Evolutionary conservation across 495 filamentous ascomycete species (phyloP), one percentile per base, ranked within the genome.

Genomic region (Lasiosphaeris hirsuta): DNA sequence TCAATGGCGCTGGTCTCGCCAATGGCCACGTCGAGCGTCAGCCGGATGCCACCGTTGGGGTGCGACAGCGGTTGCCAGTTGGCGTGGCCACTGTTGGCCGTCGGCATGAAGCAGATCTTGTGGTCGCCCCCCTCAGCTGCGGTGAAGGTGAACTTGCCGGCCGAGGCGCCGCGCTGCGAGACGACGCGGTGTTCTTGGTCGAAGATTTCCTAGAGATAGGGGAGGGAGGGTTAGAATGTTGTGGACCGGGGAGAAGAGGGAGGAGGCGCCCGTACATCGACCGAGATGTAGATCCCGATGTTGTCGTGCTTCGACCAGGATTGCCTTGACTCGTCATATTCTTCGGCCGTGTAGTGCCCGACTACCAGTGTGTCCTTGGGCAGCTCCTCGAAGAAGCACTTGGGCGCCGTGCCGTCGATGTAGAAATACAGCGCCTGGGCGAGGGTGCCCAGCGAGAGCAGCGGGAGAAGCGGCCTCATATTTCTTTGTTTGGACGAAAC

Each of bases 171-270:
- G 61, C 87, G 86, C 75, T 96, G 91, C 58, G 85, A 87, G 49
- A 97, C 89, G 45, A 98, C 86, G 58, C 90, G 90, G 81, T 98
- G 94, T 79, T 97, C 90, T 74, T 96, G 94, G 84, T 97, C 94
- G 74, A 98, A 98, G 67, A 86, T 81, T 78, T 98, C 95, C 83
- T 86, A 14, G 9, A 37, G 18, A 42, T 30, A n/a, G 54, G 38
- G 58, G 47, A 39, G 43, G 38, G 48, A 33, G 35, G 13, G 50
- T 61, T 51, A 51, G 45, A 53, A 38, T 36, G 10, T 10, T 44
- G 57, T 42, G 30, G 45, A 23, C 56, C 23, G 18, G 18, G 39
- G 33, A 15, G 14, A 30, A 58, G 54, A 44, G 35, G 37, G 47
- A 36, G 36, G 39, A 23, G 7, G 23, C 5, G 23, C 5, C 5